A percentile compares a stretch with the other conserved stretches of the same genome.
Conservation (phyloP, 1,284 basidiomycete species). For the Apiotrichum laibachii region DNA sequence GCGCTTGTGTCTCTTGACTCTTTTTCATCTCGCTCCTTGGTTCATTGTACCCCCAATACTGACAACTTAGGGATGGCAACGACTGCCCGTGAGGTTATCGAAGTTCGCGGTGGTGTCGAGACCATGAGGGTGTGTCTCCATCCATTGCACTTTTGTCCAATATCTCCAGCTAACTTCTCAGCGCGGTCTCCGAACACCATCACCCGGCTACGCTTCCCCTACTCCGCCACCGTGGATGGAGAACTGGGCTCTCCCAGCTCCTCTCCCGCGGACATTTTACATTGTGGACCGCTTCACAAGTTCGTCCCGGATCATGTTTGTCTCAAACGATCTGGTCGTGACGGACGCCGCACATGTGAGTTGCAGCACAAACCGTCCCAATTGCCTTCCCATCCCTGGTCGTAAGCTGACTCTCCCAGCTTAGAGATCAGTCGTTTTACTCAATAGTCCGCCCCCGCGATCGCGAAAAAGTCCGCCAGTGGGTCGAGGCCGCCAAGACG, state of each 20-base stretch:
- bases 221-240: not conserved
- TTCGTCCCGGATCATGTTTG: constrained; percentile 35
- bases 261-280: constrained; percentile 36
- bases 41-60: not conserved
- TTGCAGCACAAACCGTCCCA: constrained; percentile 2
- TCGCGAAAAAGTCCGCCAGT: constrained; percentile 29
- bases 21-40: too few species aligned
- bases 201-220: not conserved
- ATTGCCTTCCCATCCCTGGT: not conserved
- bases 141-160: too few species aligned
- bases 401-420: constrained; percentile 16
- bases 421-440: constrained; percentile 36
- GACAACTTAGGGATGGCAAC: constrained; percentile 23
- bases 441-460: constrained; percentile 38
- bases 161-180: not conserved
- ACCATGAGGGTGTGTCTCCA: constrained; percentile 1
- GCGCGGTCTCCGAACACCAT: not conserved
- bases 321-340: constrained; percentile 40
- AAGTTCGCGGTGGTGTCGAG: constrained; percentile 20
- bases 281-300: constrained; percentile 45
- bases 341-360: constrained; percentile 15
- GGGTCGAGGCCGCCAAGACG: constrained; percentile 40
- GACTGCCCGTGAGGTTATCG: constrained; percentile 42
- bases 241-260: constrained; percentile 13
- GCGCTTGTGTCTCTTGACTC: not conserved